These are phyloP conservation scores for Candida wancherniae DNA, from an alignment of 805 yeast genomes.

Conservation along the genomic window DNA sequence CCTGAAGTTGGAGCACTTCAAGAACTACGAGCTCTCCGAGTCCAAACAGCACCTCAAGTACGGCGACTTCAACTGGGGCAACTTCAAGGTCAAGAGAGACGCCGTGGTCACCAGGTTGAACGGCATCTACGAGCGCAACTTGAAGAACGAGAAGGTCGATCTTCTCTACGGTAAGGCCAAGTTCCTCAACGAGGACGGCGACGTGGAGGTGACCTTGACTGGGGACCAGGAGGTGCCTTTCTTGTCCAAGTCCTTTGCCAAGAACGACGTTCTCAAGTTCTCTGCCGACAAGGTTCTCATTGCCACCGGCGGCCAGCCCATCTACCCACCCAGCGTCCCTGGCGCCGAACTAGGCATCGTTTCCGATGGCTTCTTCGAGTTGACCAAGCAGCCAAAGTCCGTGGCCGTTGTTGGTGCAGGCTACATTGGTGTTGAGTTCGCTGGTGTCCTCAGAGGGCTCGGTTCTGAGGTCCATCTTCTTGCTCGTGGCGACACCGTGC, in stretches of 20 bases:
- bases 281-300: constrained; percentile 80
- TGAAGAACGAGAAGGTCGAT: constrained; percentile 86
- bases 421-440: constrained; percentile 91
- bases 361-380: constrained; percentile 86
- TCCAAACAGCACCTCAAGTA: constrained; percentile 43
- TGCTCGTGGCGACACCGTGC: constrained; percentile 86
- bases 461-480: constrained; percentile 83
- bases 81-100: constrained; percentile 82
- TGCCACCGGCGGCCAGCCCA: constrained; percentile 91
- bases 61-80: constrained; percentile 73
- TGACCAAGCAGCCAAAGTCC: constrained; percentile 78
- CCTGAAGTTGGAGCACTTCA: constrained; percentile 63
- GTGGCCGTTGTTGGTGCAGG: constrained; percentile 98
- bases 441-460: constrained; percentile 88
- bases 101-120: constrained; percentile 84
- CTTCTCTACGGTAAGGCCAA: constrained; percentile 81
- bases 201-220: constrained; percentile 65
- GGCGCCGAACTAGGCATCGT: constrained; percentile 82
- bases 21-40: constrained; percentile 74
- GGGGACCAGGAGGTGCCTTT: constrained; percentile 38
- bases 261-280: constrained; percentile 54
- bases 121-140: constrained; percentile 87
- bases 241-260: constrained; percentile 28
- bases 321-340: constrained; percentile 61
- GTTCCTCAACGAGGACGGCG: constrained; percentile 57